Conservation (phyloP, 345 rosid genomes). For the Schrenkiella parvula region DNA sequence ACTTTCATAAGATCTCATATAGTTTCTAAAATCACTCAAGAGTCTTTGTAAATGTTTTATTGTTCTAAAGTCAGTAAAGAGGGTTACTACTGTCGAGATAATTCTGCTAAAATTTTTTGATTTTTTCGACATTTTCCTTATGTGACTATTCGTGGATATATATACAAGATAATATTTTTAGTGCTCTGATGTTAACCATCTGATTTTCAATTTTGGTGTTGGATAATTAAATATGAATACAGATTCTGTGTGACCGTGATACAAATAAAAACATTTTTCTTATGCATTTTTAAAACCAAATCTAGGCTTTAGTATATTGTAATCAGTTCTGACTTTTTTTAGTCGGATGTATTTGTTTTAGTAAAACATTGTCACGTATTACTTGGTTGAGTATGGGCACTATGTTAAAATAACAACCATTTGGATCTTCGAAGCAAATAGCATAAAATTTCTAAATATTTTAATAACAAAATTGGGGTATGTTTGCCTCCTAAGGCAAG, state of each 20-base stretch:
- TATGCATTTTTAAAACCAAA: too few relatives aligned
- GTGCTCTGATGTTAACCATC: neutral
- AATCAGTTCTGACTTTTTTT: neutral
- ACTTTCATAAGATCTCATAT: neutral
- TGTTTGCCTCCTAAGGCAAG: slow-evolving; percentile 86
- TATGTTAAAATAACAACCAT: slow-evolving; percentile 13
- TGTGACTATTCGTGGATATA: neutral
- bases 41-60: neutral
- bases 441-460: neutral
- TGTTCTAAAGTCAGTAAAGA: neutral
- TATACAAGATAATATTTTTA: neutral
- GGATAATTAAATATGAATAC: too few relatives aligned
- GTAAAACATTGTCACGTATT: neutral
- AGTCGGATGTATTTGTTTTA: neutral
- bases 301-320: neutral
- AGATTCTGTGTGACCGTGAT: too few relatives aligned
- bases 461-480: slow-evolving; percentile 30
- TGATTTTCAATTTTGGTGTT: too few relatives aligned
- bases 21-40: neutral
- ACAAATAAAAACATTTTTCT: too few relatives aligned
- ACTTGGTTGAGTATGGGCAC: slow-evolving; percentile 23
- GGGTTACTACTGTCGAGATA: neutral
- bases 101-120: neutral
- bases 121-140: neutral
- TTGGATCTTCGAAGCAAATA: slow-evolving; percentile 5